Evolutionary conservation across 75 land plant species (phyloP), one percentile per base, ranked within the genome.

Genomic region (Isoetes taiwanensis): DNA sequence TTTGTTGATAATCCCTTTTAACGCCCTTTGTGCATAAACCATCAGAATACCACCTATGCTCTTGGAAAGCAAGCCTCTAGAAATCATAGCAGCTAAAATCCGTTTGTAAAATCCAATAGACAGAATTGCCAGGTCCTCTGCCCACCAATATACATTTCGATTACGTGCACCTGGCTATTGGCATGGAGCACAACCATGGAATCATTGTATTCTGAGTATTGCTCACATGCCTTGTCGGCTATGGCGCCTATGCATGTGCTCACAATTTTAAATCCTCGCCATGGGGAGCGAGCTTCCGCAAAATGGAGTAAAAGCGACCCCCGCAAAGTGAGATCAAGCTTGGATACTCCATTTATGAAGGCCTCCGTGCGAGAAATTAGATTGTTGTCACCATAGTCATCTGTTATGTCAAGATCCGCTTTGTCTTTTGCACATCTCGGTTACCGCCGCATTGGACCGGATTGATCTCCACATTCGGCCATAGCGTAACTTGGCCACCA

Each of bases 331-430:
- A 91, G 64, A 69, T 64, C 76, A 31, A 61, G 72, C n/a, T 80
- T 52, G n/a, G 70, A 80, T 29, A 81, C 94, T 58, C 83, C 88
- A 21, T 67, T 65, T 30, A 91, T 32, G 59, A 75, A 91, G 9
- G 75, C 65, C 42, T 86, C 97, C 2, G 83, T 66, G 53, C 77
- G 58, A 48, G 66, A 61, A 23, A 81, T 66, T n/a, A 91, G 59
- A 53, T 91, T 91, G 11, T 63, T 72, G n/a, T 62, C 78, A 33
- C 82, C 78, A 69, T 72, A 81, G 2, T 84, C 87, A 57, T 91
- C 97, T n/a, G 97, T 83, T 94, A 91, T 91, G 46, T 91, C 88
- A 2, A 91, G 79, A 58, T 72, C 77, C 70, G n/a, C n/a, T n/a
- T n/a, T n/a, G n/a, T 91, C 87, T 23, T 88, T 80, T 41, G 59